Evolutionary conservation across 23 red algal species (phyloP), one percentile per base, ranked within the genome.

Genomic region (Chondrus crispus): DNA sequence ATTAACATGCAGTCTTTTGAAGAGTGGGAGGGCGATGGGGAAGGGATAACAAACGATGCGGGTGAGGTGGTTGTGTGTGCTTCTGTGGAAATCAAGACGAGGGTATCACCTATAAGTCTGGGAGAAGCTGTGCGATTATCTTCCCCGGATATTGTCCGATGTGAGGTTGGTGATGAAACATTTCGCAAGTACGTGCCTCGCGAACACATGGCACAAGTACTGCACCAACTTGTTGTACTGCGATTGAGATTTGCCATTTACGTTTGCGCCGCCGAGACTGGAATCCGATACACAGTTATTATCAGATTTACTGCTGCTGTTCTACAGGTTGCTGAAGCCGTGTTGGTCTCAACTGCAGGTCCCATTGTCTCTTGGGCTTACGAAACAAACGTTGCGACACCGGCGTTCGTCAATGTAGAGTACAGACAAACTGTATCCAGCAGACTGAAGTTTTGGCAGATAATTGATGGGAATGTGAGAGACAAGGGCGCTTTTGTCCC

Each of bases 41-140:
- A 32, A 32, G 60, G 1, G 26, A 6, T 66, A 32, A 66, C 35
- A n/a, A 32, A 66, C 35, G 6, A 32, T 1, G 35, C 26, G 26
- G 60, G 60, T 66, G 18, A 32, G 60, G 18, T 32, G 18, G 60
- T 66, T 9, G 60, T 1, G 60, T 32, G 26, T 66, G 7, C 60
- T 66, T 66, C 60, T 54, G 53, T 82, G 9, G 78, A 82, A 60
- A 82, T 82, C 46, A 82, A 82, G 46, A 0, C 78, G 40, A 50
- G 46, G 30, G 46, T 82, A 24, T 20, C 46, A 2, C 44, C 42
- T 24, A 55, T 37, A 82, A 54, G 0, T 26, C 46, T 82, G n/a
- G 78, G 46, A 20, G 26, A 57, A 38, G 1, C 1, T 11, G 46
- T 82, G 6, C 42, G 26, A 47, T 32, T 62, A 0, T 22, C 47